Evolutionary conservation across 331 rosid species (phyloP).

Genomic region (Telfairia occidentalis): DNA sequence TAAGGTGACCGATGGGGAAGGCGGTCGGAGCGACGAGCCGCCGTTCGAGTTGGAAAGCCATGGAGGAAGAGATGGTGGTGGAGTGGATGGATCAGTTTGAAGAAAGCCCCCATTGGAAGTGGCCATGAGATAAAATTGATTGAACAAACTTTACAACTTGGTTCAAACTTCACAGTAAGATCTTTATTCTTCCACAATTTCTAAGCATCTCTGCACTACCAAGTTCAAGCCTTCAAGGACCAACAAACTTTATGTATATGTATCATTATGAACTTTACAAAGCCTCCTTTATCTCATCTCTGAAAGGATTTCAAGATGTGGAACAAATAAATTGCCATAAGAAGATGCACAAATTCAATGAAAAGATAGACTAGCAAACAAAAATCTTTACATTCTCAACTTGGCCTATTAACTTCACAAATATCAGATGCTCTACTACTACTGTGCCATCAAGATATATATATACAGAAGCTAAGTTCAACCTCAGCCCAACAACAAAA

Average conservation of each 20-base stretch:
- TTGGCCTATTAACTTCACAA: background rate
- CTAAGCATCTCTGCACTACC: slow-evolving; percentile 63
- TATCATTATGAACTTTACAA: slow-evolving; percentile 64
- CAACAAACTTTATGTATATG: slow-evolving; percentile 1
- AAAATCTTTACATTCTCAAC: background rate
- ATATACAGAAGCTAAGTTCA: background rate
- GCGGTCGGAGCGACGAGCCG: slow-evolving; percentile 41
- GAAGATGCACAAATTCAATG: background rate
- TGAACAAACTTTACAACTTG: slow-evolving; percentile 35
- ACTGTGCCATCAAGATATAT: background rate
- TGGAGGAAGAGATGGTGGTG: slow-evolving; percentile 62
- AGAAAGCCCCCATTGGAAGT: slow-evolving; percentile 61
- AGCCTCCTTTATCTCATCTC: slow-evolving; percentile 82
- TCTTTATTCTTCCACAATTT: slow-evolving; percentile 91
- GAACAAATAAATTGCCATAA: slow-evolving; percentile 27
- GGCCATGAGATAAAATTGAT: slow-evolving; percentile 51
- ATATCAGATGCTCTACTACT: background rate
- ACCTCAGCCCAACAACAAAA: background rate
- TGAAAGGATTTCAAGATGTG: slow-evolving; percentile 13
- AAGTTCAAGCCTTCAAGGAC: slow-evolving; percentile 40
- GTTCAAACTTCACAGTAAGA: slow-evolving; percentile 69
- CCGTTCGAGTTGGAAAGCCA: slow-evolving; percentile 74
- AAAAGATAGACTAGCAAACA: background rate
- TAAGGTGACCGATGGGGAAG: slow-evolving; percentile 81
- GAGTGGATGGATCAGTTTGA: slow-evolving; percentile 44